Base-by-base conservation (phyloP, 805 yeast species). In the Blastobotrys parvus region DNA sequence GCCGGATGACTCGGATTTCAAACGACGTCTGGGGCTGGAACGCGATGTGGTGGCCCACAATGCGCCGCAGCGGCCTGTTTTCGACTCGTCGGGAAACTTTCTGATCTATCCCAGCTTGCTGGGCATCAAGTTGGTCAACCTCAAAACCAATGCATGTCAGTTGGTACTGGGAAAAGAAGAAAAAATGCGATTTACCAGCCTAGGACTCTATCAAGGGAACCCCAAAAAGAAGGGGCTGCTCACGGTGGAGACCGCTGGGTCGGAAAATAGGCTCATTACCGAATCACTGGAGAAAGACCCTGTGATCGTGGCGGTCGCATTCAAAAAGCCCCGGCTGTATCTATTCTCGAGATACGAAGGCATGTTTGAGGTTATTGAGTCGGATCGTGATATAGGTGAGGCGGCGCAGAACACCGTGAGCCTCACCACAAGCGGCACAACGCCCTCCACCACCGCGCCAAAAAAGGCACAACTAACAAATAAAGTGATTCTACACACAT, bases 401-500 rank as follows among this genome's bases (percentile, higher is more conserved):
- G 67, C 57, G 38, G 29, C 6, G 10, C 10, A 32, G 19, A 32
- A 16, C 13, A 13, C 45, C 44, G 42, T 44, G 48, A 6, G 13
- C 13, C 10, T 7, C 11, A 25, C 29, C 7, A 25, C 15, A 13
- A 3, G 27, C 8, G 22, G 35, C n/a, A 36, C 39, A 13, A 18
- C 6, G 3, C n/a, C 8, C 16, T 19, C 22, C 20, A 41, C 13
- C 3, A n/a, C 65, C 66, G 32, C 78, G 3, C 40, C 35, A 17
- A 29, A 15, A 33, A 35, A 29, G 21, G 15, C 6, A 16, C 23
- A 20, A 17, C 27, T 15, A 33, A 25, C 21, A 13, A 3, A 15
- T 10, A 30, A 38, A 19, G 67, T 56, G 11, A 51, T 52, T 5
- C 36, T 65, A 4, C 69, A 70, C 48, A 70, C 75, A 1, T 60